Base-by-base conservation (phyloP, 139 green algal species). In the Coccomyxa sp. region DNA sequence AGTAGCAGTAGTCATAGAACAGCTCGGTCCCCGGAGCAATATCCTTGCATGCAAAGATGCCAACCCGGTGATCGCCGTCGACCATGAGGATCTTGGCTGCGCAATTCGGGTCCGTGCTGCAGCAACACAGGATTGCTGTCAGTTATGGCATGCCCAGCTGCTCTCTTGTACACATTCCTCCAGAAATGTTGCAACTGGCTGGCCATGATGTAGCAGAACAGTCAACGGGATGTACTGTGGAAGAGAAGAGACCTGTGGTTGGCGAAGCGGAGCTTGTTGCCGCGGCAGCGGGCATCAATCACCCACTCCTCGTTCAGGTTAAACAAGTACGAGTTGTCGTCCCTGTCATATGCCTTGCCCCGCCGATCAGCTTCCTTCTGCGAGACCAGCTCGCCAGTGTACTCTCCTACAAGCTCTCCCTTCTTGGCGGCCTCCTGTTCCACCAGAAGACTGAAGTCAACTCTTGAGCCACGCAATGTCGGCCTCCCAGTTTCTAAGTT, bases 311-410 rank as follows among this genome's bases (percentile, higher is more conserved):
- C 81, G 88, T 97, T 98, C 58, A 98, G 89, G 88, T 96, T 91
- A 88, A 98, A 98, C 28, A 98, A 91, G 91, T 98, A 98, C n/a
- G 88, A 92, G 82, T 88, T 91, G 90, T 98, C 92, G 38, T 92
- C 87, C 11, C 86, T 85, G 86, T 96, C 96, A 81, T 98, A 98
- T 25, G 94, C 89, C 76, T 91, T 95, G 18, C 96, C 96, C 0
- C 96, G 90, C 59, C 93, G 81, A 82, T 98, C 96, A 0, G 96
- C 96, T 89, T 98, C 96, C 9, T 86, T 78, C 74, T 98, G 88
- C 18, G 83, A 86, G 76, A 98, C 92, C 30, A 98, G 84, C 88
- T 98, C 95, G 12, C 95, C 95, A 11, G 87, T 92, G 88, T 98
- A 98, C 87, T 98, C 95, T 10, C 94, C 92, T 45, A 98, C 76